Evolutionary conservation across 2,329 filamentous ascomycete species (phyloP), one percentile per base, ranked within the genome.

Genomic region (Pleurostoma richardsiae): DNA sequence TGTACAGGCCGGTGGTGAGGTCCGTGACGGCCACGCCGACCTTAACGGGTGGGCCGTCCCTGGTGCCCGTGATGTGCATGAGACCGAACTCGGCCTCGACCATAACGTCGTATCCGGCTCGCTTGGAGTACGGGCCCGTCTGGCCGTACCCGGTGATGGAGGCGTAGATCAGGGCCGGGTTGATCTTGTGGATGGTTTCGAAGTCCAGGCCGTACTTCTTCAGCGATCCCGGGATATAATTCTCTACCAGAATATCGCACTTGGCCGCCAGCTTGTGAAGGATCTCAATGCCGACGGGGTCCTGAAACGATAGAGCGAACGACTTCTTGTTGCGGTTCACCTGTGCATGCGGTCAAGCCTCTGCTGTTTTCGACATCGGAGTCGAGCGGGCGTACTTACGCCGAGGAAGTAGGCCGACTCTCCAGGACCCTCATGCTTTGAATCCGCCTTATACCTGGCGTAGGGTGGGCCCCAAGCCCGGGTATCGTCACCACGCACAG

Each of bases 101-200:
- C 92, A 99, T 99, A 56, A 99, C 94, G 67, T 99, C 94, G 74
- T 99, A 99, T 4, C 94, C 94, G 4, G 94, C 90, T 10, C 94
- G 80, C 53, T 83, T 80, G 5, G 85, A 82, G 66, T 95, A 96
- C 0, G 94, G 94, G 0, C 94, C 94, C 1, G 88, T 96, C 64
- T 99, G 94, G 3, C 94, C 94, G 61, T 97, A 99, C 1, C 94
- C 94, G 0, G 94, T 99, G 57, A 99, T 95, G 56, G 90, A 96
- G 10, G 92, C 90, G 62, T 99, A 99, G 55, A 99, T 88, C 41
- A 99, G 75, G 5, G 76, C 72, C 0, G 92, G 91, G 60, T 97
- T 97, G 63, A 96, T 84, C 54, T 83, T 79, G 44, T 77, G 80
- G 2, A 99, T 68, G 0, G 86, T 88, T 29, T 85, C 83, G 59